Evolutionary conservation across 2,329 filamentous ascomycete genomes (phyloP), one percentile per base, ranked within the genome.

Genomic region (Tolypocladium ovalisporum): DNA sequence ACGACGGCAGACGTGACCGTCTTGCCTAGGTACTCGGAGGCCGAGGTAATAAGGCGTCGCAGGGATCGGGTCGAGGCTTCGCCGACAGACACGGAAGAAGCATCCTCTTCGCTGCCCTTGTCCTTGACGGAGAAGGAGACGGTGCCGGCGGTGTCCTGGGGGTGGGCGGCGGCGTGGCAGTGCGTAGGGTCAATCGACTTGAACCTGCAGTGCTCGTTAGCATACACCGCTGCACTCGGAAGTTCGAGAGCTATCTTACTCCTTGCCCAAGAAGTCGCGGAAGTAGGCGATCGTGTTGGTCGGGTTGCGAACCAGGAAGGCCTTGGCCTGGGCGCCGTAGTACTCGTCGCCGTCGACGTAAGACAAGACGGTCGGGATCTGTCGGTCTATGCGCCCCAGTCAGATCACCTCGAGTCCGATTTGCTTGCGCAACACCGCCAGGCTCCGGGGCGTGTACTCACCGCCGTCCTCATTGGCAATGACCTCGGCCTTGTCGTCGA

Each of bases 401-500:
- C 27, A 51, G 47, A n/a, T 32, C 47, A 51, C 24, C 27, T 49
- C 24, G n/a, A 15, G 3, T 32, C 44, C 15, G 17, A 27, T 17
- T 27, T 2, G 9, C 47, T 32, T 8, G 47, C 47, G 9, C 40
- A n/a, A 49, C 15, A 2, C 1, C 27, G 12, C 8, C 27, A 4
- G 9, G 5, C 15, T 17, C 27, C 15, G 44, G 27, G 17, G 3
- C 10, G 12, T 10, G 8, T 54, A 75, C 84, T 69, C 72, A 91
- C 90, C 90, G 80, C 94, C 94, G 71, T 97, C 94, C 79, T 97
- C 94, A 77, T 99, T 97, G 70, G 94, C 94, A 76, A 99, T 97
- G 62, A 99, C 93, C 73, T 97, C 90, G 63, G 91, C 87, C 80
- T 95, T 96, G 75, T 95, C 93, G 69, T 97, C 93, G 61, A 87